Evolutionary conservation across 2,329 filamentous ascomycete genomes (phyloP), one percentile per base, ranked within the genome.

Genomic region (Xylariales sp.): DNA sequence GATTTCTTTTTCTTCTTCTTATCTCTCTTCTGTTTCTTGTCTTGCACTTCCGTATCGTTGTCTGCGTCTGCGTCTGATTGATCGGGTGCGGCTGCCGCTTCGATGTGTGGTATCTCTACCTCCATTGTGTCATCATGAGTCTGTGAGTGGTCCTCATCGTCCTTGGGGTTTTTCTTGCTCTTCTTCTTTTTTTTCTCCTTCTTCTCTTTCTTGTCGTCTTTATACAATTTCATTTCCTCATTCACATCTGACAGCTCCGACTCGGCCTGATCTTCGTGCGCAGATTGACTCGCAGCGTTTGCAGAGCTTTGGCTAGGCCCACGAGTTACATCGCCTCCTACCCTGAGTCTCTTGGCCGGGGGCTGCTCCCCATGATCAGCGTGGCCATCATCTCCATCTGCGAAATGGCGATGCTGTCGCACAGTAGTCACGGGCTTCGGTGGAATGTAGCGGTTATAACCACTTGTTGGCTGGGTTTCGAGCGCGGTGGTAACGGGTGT

Each of bases 361-460:
- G 53, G 52, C 30, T n/a, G n/a, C n/a, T n/a, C n/a, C n/a, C n/a
- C n/a, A n/a, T n/a, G n/a, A n/a, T n/a, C n/a, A n/a, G n/a, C n/a
- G n/a, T n/a, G n/a, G n/a, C 47, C 48, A 19, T 29, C 40, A 11
- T 37, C 42, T 12, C 41, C 50, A 16, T 44, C 50, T 25, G 40
- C 35, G 31, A 50, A 53, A 20, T 45, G 48, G 14, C 47, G 29
- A 28, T 37, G 25, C n/a, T 27, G 38, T 15, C 20, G 45, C 31
- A 12, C 29, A n/a, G 27, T 44, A 42, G 27, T 19, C 8, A 33
- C 38, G 11, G 52, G 42, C 46, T 61, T 62, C 1, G 57, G 57
- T 16, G 59, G 58, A 1, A 65, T 52, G 38, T 63, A 65, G 47
- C 62, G 53, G 13, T 55, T 56, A 44, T 65, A 65, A 6, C 49